These are phyloP conservation scores for Vaccinium corymbosum DNA, from an alignment of 148 eudicot species.

Conservation along the genomic window DNA sequence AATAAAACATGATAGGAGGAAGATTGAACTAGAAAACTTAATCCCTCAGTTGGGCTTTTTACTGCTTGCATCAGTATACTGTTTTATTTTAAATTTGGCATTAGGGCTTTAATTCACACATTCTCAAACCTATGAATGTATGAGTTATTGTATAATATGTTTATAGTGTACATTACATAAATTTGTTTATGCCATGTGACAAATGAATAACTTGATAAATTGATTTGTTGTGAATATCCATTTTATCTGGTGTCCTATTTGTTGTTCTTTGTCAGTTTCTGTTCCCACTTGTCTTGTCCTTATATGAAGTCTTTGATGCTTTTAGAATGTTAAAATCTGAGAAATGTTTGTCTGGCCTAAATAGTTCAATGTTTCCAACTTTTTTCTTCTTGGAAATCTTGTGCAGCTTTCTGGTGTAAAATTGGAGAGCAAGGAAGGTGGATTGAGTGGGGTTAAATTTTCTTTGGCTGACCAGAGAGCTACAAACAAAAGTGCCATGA, in stretches of 20 bases:
- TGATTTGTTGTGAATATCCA: background rate
- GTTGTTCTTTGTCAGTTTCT: background rate
- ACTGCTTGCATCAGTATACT: background rate
- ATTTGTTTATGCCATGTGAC: background rate
- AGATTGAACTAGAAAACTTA: background rate
- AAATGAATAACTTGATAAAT: background rate
- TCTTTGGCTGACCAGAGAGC: constrained; percentile 40
- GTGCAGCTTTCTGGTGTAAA: constrained; percentile 68
- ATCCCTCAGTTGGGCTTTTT: background rate
- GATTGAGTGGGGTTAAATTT: constrained; percentile 35
- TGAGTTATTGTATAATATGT: background rate
- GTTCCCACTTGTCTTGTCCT: background rate
- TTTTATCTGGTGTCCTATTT: background rate
- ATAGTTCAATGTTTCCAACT: background rate
- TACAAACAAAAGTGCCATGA: constrained; percentile 39
- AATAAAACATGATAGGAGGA: background rate
- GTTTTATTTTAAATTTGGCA: background rate
- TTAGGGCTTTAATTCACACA: background rate
- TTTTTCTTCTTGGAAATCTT: constrained; percentile 2
- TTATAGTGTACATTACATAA: no score
- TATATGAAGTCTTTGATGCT: background rate
- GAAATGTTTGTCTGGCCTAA: background rate
- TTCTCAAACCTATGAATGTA: background rate
- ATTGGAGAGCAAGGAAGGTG: constrained; percentile 44
- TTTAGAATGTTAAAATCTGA: background rate